phyloP scores from a whole-genome alignment of 345 rosid species.

The Camelina laxa region DNA sequence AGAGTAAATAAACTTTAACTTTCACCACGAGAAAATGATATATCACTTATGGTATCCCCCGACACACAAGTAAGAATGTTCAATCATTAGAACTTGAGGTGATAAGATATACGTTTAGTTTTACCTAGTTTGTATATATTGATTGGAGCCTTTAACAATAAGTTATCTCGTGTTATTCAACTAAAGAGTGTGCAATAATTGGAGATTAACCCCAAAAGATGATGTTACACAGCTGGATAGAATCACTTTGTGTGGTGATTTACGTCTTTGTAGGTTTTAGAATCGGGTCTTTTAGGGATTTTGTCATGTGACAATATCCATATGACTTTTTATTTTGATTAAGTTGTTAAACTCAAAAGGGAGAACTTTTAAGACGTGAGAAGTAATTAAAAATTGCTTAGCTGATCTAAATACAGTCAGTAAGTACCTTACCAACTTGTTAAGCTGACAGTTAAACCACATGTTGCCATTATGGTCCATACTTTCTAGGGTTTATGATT shows the following conservation, averaged over 20 bases:
- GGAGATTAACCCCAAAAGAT: conserved; percentile 35
- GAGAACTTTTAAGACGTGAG: background rate
- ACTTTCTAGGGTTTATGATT: conserved; percentile 41
- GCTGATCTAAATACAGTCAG: conserved; percentile 21
- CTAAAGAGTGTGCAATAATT: conserved; percentile 29
- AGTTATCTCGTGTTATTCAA: conserved; percentile 8
- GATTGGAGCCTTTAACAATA: conserved; percentile 10
- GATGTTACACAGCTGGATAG: conserved; percentile 42
- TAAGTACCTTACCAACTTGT: conserved; percentile 38
- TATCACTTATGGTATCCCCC: background rate
- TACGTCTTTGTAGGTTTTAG: conserved; percentile 33
- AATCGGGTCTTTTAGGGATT: conserved; percentile 40
- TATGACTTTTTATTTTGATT: conserved; percentile 8
- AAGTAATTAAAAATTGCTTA: background rate
- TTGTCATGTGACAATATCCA: conserved; percentile 46
- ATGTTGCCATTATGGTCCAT: conserved; percentile 42
- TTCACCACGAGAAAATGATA: background rate
- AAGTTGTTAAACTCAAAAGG: conserved; percentile 15
- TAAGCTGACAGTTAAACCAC: conserved; percentile 42
- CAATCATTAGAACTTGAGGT: background rate
- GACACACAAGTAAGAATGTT: background rate
- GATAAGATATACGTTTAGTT: background rate
- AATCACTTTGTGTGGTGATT: conserved; percentile 41
- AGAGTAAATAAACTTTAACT: background rate
- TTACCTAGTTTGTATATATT: background rate